Conservation (phyloP, 2,329 filamentous ascomycete genomes). For the Ceratocystis cacaofunesta region DNA sequence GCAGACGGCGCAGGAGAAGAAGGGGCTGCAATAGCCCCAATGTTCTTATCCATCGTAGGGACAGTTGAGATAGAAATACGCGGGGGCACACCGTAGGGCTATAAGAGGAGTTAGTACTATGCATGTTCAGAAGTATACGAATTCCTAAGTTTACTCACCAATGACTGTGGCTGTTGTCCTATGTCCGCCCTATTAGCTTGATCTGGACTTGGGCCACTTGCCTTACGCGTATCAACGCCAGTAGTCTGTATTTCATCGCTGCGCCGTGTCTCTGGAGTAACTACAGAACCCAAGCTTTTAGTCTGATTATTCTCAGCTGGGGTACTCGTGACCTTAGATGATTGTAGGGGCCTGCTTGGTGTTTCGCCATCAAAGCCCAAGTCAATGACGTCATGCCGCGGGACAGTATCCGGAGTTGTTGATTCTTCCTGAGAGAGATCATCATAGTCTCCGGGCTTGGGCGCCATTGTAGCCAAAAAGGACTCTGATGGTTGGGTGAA, state of each 20-base stretch:
- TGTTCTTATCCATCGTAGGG: not conserved
- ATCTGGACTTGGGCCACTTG: not conserved
- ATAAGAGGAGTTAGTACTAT: not conserved
- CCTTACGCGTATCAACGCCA: not conserved
- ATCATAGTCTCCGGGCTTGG: not conserved
- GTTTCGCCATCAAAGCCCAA: not conserved
- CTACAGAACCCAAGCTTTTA: not conserved
- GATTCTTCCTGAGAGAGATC: not conserved
- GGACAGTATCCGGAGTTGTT: conserved; percentile 2
- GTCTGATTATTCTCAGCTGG: not conserved
- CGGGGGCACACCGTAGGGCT: not conserved
- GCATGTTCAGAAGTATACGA: not conserved
- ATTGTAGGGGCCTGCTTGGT: not conserved
- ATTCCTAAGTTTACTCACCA: not conserved
- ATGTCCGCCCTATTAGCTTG: not conserved
- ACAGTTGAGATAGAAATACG: not conserved
- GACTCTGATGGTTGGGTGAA: conserved; percentile 7
- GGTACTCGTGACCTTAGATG: not conserved
- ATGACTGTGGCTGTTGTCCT: not conserved
- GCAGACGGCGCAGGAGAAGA: not conserved
- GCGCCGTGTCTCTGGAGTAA: not conserved
- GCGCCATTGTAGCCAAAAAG: not conserved
- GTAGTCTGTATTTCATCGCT: not conserved
- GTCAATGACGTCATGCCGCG: not conserved
- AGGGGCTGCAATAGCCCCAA: not conserved